These are phyloP conservation scores for Xylaria longipes DNA, from an alignment of 495 filamentous ascomycete species.

Conservation along the genomic window DNA sequence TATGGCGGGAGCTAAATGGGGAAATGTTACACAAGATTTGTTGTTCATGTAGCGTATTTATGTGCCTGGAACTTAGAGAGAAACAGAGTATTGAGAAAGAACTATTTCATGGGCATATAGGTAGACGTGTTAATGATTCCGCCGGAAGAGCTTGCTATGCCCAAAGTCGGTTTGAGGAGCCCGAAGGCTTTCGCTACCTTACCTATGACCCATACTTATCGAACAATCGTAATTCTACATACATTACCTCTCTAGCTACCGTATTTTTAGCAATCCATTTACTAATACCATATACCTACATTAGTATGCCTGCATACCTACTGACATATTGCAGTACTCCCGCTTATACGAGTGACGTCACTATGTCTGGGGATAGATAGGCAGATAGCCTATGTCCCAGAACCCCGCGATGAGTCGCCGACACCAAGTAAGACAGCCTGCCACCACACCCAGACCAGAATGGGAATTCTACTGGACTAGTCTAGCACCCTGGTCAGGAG, in stretches of 20 bases:
- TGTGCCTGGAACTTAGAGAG: neutral
- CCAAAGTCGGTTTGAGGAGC: neutral
- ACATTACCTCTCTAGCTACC: neutral
- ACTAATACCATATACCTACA: neutral
- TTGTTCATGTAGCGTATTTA: slow-evolving; percentile 14
- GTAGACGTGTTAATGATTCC: neutral
- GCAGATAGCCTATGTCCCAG: neutral
- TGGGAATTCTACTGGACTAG: neutral
- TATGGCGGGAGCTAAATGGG: slow-evolving; percentile 26
- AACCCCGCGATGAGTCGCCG: neutral
- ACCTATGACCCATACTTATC: neutral
- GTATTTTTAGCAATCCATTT: neutral
- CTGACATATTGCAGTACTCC: neutral
- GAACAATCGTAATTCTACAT: neutral
- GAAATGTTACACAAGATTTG: slow-evolving; percentile 22
- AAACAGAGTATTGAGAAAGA: neutral
- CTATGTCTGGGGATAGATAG: neutral
- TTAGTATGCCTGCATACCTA: neutral
- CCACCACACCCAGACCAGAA: neutral
- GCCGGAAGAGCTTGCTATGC: neutral
- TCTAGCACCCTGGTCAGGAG: neutral
- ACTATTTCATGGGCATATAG: neutral
- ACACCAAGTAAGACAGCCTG: neutral
- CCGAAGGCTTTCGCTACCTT: neutral
- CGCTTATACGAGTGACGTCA: neutral